Conservation (phyloP, 169 alveolate genomes). For the Eimeria praecox region DNA sequence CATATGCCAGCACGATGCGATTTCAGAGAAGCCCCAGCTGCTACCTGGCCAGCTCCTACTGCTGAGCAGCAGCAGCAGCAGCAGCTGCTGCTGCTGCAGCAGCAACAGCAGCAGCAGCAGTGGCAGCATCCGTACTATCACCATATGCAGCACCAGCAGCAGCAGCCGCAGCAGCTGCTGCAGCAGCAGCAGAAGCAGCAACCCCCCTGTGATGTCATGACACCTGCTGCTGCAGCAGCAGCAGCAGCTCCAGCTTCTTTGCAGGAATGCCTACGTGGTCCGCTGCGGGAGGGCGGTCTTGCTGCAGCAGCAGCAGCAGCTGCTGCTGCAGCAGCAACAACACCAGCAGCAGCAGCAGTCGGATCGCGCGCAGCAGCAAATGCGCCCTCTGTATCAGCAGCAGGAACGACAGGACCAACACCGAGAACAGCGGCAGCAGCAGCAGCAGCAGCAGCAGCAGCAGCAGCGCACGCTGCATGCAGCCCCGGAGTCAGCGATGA, state of each 20-base stretch:
- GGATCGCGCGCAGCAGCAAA: not conserved
- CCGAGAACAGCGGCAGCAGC: conserved; percentile 6
- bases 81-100: conserved; percentile 3
- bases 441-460: conserved; percentile 43
- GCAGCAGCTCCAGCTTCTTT: not conserved
- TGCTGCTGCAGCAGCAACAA: conserved; percentile 8
- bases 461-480: too few relatives aligned
- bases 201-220: not conserved
- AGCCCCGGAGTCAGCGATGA: too few relatives aligned
- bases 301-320: conserved; percentile 24
- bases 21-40: not conserved
- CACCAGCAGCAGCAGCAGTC: conserved; percentile 11
- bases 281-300: not conserved
- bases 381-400: not conserved
- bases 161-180: conserved; percentile 55
- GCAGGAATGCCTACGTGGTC: conserved; percentile 26
- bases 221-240: conserved; percentile 19
- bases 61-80: conserved; percentile 25
- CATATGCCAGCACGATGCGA: not conserved
- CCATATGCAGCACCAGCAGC: conserved; percentile 20
- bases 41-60: not conserved
- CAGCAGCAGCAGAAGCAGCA: conserved; percentile 39
- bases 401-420: conserved; percentile 2
- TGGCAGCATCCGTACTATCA: conserved; percentile 1
- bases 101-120: conserved; percentile 33